Evolutionary conservation across 768 basidiomycete genomes (phyloP), one percentile per base, ranked within the genome.

Genomic region (Pulveroboletus sp.): DNA sequence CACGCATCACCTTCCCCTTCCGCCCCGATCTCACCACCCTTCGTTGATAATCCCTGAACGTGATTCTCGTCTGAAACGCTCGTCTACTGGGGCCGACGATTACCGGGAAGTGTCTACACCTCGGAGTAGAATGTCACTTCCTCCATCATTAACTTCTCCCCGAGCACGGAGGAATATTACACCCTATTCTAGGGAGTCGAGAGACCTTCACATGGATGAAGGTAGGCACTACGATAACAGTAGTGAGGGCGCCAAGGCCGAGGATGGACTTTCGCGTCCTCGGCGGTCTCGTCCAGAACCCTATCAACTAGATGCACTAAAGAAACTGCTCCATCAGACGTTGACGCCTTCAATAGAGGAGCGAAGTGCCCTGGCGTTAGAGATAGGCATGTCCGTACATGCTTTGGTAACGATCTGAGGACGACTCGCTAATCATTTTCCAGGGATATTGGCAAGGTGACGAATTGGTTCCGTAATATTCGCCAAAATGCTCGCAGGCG

Each of bases 381-480:
- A 89, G 69, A 80, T 89, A 51, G 88, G 86, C 70, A 89, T 91
- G 80, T 83, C 68, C 64, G 79, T 72, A 42, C 54, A 60, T 41
- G 37, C 24, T 23, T 23, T 29, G 26, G 11, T 16, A 13, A 32
- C 11, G 5, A 4, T 24, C 2, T 16, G 26, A 16, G 39, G 37
- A 47, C 49, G 24, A 34, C 44, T 59, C 14, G 23, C 29, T 58
- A 50, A 50, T 61, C 46, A 48, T 53, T 49, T 45, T 46, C 13
- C 50, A 83, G 81, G 88, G 88, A 91, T 68, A 67, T 90, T 49
- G 84, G 82, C 55, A 89, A 88, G 68, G 87, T 91, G 45, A 89
- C 88, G 16, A 91, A 91, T 64, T 91, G 88, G 88, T 90, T 90
- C 75, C 76, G 88, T 30, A 91, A 91, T 62, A 75, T 90, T 49